Percentiles rank a stretch among this genome's conserved stretches.
Conservation (phyloP, 192 early-diverging fungal genomes). For the Coemansia sp. region DNA sequence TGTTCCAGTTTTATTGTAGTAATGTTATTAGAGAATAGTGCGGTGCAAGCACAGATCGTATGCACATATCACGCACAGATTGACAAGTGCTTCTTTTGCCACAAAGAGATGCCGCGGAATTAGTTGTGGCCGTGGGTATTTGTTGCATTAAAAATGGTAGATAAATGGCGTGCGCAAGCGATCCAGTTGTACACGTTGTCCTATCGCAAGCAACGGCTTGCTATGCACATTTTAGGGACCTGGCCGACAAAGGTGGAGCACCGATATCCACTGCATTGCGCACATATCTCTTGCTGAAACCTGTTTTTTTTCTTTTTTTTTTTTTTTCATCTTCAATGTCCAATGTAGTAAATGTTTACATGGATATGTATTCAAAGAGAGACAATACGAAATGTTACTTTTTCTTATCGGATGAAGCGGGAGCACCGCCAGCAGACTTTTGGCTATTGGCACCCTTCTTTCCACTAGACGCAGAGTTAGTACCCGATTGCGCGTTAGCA, state of each 20-base stretch:
- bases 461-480: conserved; percentile 9
- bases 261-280: not conserved
- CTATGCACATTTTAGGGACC: not conserved
- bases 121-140: not conserved
- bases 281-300: not conserved
- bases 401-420: conserved; percentile 8
- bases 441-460: conserved; percentile 25
- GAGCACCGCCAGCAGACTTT: conserved; percentile 4
- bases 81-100: not conserved
- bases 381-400: not conserved
- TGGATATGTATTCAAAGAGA: not conserved
- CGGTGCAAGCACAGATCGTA: not conserved
- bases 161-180: not conserved
- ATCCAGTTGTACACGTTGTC: not conserved
- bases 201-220: not conserved
- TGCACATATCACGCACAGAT: conserved; percentile 4
- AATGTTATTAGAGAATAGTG: not conserved
- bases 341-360: not conserved
- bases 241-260: not conserved
- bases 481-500: conserved; percentile 13
- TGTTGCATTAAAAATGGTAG: not conserved
- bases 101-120: not conserved
- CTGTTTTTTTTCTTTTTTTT: not conserved
- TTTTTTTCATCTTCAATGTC: not conserved
- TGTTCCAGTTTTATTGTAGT: not conserved